These are phyloP conservation scores for Eucalyptus sp. DNA, from an alignment of 345 rosid species.

Conservation along the genomic window DNA sequence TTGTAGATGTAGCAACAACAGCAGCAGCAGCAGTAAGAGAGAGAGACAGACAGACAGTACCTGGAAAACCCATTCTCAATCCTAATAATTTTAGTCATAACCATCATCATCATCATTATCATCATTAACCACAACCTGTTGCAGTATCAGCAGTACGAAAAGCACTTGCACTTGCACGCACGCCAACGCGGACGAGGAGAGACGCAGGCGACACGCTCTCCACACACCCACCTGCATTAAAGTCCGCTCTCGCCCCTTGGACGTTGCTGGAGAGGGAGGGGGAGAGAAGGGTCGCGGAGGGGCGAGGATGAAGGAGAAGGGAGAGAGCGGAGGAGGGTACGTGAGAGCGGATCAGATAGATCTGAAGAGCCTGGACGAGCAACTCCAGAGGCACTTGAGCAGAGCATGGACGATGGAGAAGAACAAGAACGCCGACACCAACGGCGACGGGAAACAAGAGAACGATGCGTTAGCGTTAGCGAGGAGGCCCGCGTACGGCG, in stretches of 20 bases:
- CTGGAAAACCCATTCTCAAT: neutral
- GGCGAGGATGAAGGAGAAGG: constrained; percentile 39
- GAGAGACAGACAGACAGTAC: neutral
- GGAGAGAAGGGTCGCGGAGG: neutral
- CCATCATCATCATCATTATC: neutral
- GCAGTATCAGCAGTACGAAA: neutral
- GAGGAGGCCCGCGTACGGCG: neutral
- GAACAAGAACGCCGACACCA: constrained; percentile 27
- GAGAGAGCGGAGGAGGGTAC: constrained; percentile 50
- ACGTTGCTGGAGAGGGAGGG: neutral
- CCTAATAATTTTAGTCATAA: neutral
- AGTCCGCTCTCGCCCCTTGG: neutral
- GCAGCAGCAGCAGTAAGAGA: neutral
- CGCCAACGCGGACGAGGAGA: neutral
- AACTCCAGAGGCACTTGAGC: constrained; percentile 78
- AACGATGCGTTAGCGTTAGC: neutral
- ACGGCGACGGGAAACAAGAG: neutral
- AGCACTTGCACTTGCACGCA: neutral
- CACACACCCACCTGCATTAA: neutral
- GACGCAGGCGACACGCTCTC: neutral
- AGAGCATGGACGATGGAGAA: constrained; percentile 83
- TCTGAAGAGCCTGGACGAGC: constrained; percentile 91
- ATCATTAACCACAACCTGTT: neutral
- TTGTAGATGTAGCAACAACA: neutral
- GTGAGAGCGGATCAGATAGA: constrained; percentile 98